Evolutionary conservation across 345 rosid genomes (phyloP), one percentile per base, ranked within the genome.

Genomic region (Brassica carinata): DNA sequence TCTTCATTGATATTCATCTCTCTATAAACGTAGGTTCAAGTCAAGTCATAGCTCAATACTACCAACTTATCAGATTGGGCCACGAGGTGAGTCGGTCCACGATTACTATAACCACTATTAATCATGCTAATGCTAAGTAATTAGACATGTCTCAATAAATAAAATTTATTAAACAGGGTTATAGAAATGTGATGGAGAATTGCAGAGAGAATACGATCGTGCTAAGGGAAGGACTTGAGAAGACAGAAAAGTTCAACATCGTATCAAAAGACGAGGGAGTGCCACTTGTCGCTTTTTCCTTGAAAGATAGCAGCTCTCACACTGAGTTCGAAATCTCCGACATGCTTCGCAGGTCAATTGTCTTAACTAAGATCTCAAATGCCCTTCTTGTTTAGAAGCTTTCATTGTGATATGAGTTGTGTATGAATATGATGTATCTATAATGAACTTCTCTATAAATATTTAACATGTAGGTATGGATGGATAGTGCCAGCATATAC

Each of bases 401-500:
- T 15, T 8, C 43, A 17, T 0, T 38, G 8, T 65, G 45, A 3
- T 34, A 66, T 8, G 27, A 4, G 17, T 33, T n/a, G 58, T 51
- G 58, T 7, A 0, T 51, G 59, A 58, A 58, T 58, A 58, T 58
- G 5, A 69, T n/a, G 15, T 77, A 61, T 23, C 8, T 70, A 29
- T 8, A 9, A n/a, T 4, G 53, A 8, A 64, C 26, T 4, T 30
- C 61, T 29, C 8, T 15, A 34, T 8, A 1, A n/a, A 33, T 19
- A 51, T 19, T 19, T 75, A 30, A 3, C 31, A 74, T 75, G 62
- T 30, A 74, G 85, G 64, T 94, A 85, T 19, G 97, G 98, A 3
- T 94, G 97, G 97, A 94, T 92, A 3, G 89, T 94, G 34, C 98
- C 97, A 0, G 96, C 98, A 2, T 94, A 94, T 63, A 88, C 97